Base-by-base conservation (phyloP, 495 filamentous ascomycete genomes). In the Venustampulla echinocandica region DNA sequence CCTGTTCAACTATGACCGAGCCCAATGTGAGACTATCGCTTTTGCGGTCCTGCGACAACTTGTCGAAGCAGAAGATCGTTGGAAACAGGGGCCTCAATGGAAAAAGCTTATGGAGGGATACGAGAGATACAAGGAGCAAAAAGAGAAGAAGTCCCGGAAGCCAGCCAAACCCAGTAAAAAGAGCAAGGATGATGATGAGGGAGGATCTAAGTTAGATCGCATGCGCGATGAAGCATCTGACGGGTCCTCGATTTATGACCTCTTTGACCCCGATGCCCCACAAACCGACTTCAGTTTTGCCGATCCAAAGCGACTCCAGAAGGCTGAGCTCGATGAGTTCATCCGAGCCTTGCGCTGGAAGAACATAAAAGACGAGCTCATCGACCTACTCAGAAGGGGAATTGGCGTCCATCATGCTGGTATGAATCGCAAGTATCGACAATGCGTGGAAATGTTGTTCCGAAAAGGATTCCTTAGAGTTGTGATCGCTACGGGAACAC, bases 351-450 rank as follows among this genome's bases (percentile, higher is more conserved):
- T 86, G 25, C 55, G 56, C 15, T 42, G 56, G 14, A 70, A 73
- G 18, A 57, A 65, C 2, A 60, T 82, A 14, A 53, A 56, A 6
- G 46, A 64, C 27, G 65, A 68, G 50, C 60, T 85, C 18, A 64
- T 81, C 22, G 59, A 70, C 3, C 75, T 73, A 1, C 57, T 90
- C 21, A 64, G 63, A 35, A 63, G 84, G 42, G 85, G 85, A 5
- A 71, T 89, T 42, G 85, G 82, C 15, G 70, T 88, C 21, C 85
- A 90, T 65, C 85, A 90, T 57, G 68, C 83, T 21, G 84, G 85
- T 55, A 75, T 89, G 77, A 87, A 87, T 56, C 68, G 84, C 38
- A 74, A 77, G 44, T 89, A 87, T 56, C 75, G 85, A 37, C 80
- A 87, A 52, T 68, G 65, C 27, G 79, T 82, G 11, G 81, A 85